A percentile compares a stretch with the other conserved stretches of the same genome.
These are phyloP conservation scores for Dendrocalamus latiflorus DNA, from an alignment of 202 grass and related monocot genomes.

Conservation along the genomic window DNA sequence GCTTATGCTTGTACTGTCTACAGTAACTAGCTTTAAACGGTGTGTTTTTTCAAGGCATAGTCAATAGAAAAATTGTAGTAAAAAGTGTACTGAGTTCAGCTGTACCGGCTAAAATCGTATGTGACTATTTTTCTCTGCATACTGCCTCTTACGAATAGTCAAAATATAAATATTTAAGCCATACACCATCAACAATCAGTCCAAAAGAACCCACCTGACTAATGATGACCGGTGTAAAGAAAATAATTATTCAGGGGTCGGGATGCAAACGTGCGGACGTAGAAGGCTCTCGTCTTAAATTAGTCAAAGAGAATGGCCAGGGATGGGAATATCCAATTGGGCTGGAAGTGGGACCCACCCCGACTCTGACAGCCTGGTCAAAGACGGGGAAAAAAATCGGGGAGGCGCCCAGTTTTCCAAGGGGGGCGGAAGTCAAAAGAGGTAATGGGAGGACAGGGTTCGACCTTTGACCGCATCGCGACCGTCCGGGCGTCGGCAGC, in stretches of 20 bases:
- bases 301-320: constrained; percentile 6
- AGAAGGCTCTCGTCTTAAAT: neutral
- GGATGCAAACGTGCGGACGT: neutral
- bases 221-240: neutral
- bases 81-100: too few species aligned
- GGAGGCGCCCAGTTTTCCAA: neutral
- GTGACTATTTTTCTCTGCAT: too few species aligned
- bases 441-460: neutral
- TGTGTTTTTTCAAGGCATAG: too few species aligned
- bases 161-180: too few species aligned
- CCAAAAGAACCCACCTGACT: too few species aligned
- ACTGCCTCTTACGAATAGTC: accelerated
- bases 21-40: too few species aligned
- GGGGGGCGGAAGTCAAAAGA: constrained; percentile 24
- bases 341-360: constrained; percentile 1
- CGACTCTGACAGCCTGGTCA: constrained; percentile 35
- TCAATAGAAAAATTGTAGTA: too few species aligned
- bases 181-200: too few species aligned
- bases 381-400: constrained; percentile 11
- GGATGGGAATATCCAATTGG: constrained; percentile 18
- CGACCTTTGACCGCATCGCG: constrained; percentile 22
- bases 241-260: neutral
- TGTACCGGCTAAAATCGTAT: too few species aligned
- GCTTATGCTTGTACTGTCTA: too few species aligned
- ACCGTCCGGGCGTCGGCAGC: neutral